A percentile compares a stretch with the other conserved stretches of the same genome.
Evolutionary conservation across 768 basidiomycete species (phyloP).

Genomic region (Favolaschia claudopus): DNA sequence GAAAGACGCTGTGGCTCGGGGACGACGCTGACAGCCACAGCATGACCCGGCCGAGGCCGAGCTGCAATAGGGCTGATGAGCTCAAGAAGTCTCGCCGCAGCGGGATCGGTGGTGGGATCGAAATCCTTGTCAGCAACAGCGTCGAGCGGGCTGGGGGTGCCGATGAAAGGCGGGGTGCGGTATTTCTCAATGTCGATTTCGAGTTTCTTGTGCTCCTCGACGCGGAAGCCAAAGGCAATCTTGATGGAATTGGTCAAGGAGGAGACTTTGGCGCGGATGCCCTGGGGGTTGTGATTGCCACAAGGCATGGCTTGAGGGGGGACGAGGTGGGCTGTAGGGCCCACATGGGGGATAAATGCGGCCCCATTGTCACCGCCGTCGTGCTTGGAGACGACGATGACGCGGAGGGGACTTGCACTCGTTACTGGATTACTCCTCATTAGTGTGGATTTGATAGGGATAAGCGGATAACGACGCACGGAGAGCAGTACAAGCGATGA

Average conservation of each 20-base stretch:
- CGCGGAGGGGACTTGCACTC: conserved; percentile 23
- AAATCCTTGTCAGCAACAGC: conserved; percentile 11
- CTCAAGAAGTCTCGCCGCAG: not conserved
- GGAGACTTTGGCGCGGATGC: conserved; percentile 56
- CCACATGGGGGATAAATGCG: conserved; percentile 1
- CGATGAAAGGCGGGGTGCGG: conserved; percentile 45
- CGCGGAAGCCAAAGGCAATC: conserved; percentile 60
- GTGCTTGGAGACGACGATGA: conserved; percentile 21
- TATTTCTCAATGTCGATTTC: conserved; percentile 25
- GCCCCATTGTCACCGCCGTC: not conserved
- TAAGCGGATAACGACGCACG: conserved; percentile 27
- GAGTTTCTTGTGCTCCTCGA: conserved; percentile 33
- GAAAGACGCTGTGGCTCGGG: conserved; percentile 13
- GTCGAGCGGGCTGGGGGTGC: conserved; percentile 30
- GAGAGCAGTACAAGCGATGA: conserved; percentile 37
- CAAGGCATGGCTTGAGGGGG: conserved; percentile 15
- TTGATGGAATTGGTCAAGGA: conserved; percentile 63
- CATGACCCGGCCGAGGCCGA: not conserved
- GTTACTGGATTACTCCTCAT: conserved; percentile 1
- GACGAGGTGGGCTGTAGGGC: not conserved
- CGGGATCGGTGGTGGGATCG: not conserved
- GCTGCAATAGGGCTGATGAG: conserved; percentile 11
- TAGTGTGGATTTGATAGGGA: not conserved
- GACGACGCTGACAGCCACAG: conserved; percentile 5
- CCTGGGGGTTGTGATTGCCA: conserved; percentile 43